A percentile compares a stretch with the other conserved stretches of the same genome.
These are phyloP conservation scores for Sideroxylon spinosum DNA, from an alignment of 179 eudicot genomes.

Conservation along the genomic window DNA sequence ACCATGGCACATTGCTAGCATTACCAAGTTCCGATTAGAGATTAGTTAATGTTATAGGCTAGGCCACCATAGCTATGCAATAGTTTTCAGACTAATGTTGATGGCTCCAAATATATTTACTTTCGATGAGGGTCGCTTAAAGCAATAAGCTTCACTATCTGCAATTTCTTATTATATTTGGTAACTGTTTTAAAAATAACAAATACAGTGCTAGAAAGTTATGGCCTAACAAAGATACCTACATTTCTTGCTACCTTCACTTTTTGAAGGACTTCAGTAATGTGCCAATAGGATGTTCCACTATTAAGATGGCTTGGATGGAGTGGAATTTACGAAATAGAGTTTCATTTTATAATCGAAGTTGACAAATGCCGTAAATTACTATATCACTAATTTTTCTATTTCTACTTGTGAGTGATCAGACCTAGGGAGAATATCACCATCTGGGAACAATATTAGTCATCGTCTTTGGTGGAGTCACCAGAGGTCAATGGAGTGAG, in stretches of 20 bases:
- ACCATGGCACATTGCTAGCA: background rate
- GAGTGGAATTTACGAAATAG: background rate
- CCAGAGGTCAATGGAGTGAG: no score
- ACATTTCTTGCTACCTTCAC: background rate
- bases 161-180: background rate
- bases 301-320: background rate
- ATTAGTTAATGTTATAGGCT: background rate
- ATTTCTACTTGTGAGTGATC: no score
- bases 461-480: no score
- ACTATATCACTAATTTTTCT: background rate
- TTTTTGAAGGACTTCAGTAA: background rate
- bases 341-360: background rate
- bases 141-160: background rate
- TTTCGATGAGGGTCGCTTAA: background rate
- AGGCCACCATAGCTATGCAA: background rate
- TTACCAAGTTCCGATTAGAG: background rate
- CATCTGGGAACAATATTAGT: no score
- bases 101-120: background rate
- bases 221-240: conserved; percentile 2
- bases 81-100: background rate
- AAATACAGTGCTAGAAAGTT: background rate
- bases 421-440: no score
- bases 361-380: background rate
- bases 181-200: background rate
- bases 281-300: background rate